Evolutionary conservation across 2,329 filamentous ascomycete genomes (phyloP).

Genomic region (Paraphoma chrysanthemicola): DNA sequence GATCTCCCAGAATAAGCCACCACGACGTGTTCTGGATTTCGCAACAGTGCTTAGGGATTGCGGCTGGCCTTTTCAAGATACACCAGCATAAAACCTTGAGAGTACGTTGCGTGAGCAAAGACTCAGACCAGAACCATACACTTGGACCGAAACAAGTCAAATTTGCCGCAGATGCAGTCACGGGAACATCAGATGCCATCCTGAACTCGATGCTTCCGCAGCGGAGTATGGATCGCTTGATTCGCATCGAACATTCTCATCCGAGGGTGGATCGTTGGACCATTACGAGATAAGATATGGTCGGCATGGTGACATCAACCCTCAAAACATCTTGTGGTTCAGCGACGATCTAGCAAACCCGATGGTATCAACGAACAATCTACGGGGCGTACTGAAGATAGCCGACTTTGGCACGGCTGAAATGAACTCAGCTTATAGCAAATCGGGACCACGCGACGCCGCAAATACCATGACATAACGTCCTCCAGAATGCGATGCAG

Average conservation of each 20-base stretch:
- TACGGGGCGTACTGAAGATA: constrained; percentile 14
- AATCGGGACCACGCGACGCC: neutral
- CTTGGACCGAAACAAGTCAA: too few species aligned
- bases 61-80: constrained; percentile 15
- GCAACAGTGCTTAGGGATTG: constrained; percentile 20
- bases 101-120: neutral
- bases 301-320: constrained; percentile 29
- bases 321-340: neutral
- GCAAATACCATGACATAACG: constrained; percentile 19
- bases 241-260: neutral
- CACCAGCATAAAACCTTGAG: constrained; percentile 9
- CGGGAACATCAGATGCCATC: too few species aligned
- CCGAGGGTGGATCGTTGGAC: neutral
- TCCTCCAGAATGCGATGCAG: constrained; percentile 18
- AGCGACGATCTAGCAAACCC: neutral
- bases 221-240: too few species aligned
- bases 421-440: constrained; percentile 8
- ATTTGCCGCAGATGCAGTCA: too few species aligned
- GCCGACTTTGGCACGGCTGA: constrained; percentile 25
- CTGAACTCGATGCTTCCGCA: too few species aligned
- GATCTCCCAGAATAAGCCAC: neutral
- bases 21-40: constrained; percentile 14
- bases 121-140: too few species aligned
- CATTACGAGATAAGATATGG: constrained; percentile 9
- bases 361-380: neutral